Evolutionary conservation across 306 rosid species (phyloP), one percentile per base, ranked within the genome.

Genomic region (Sindora glabra): DNA sequence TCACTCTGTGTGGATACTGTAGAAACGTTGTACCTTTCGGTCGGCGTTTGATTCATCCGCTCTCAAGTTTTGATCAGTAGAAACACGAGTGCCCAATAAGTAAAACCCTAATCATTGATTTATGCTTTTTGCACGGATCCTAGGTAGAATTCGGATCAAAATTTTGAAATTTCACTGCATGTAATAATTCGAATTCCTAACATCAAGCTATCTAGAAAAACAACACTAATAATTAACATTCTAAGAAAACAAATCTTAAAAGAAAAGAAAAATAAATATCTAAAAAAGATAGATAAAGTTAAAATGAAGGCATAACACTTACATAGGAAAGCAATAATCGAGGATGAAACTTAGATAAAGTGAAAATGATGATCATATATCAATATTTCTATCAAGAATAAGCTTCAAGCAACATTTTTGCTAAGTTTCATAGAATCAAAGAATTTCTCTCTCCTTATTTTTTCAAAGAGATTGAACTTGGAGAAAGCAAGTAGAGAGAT

Each of bases 291-390:
- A 23, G 0, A 29, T 29, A 3, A 41, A 41, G 48, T 7, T 4
- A 54, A 27, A 77, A 33, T 18, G 48, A 75, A 15, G 19, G 41
- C 4, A 29, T n/a, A 30, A 42, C 13, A 18, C 68, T 79, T 51
- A 77, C 90, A 53, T 33, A 59, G 52, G 36, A 60, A 58, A 74
- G 49, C 67, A 6, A 51, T n/a, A 48, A 59, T 11, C n/a, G 69
- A 27, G 46, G 75, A 55, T 30, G 77, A 64, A 23, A 41, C 1
- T 76, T 69, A 72, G 49, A 62, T 56, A 29, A 51, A 67, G 50
- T 47, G 79, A 9, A 57, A 44, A n/a, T n/a, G n/a, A 49, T 62
- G 72, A 59, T 26, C 55, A n/a, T n/a, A n/a, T n/a, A n/a, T n/a
- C n/a, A n/a, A n/a, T n/a, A n/a, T n/a, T n/a, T n/a, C n/a, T n/a